These are phyloP conservation scores for Botrytis byssoidea DNA, from an alignment of 2,329 filamentous ascomycete genomes.

Conservation along the genomic window DNA sequence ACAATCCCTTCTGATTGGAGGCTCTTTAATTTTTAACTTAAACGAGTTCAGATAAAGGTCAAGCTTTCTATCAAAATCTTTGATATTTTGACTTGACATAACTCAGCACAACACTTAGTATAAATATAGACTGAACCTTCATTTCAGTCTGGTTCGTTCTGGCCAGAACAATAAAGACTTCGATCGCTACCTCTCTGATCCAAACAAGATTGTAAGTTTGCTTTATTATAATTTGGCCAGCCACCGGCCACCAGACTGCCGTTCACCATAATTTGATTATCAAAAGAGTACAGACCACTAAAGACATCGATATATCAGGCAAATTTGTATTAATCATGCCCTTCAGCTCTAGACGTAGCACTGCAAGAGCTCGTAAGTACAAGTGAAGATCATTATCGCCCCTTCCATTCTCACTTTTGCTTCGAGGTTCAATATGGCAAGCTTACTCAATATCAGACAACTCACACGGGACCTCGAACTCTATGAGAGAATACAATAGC, in stretches of 20 bases:
- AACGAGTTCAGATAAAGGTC: neutral
- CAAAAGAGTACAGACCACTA: neutral
- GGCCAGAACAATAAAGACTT: neutral
- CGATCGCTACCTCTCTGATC: neutral
- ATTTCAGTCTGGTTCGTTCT: neutral
- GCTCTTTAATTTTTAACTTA: neutral
- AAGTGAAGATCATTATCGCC: slow-evolving; percentile 5
- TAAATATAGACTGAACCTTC: neutral
- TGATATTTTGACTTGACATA: neutral
- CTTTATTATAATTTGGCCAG: neutral
- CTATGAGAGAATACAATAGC: slow-evolving; percentile 12
- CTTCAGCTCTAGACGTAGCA: slow-evolving; percentile 3
- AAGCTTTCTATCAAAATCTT: neutral
- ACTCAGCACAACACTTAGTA: no score
- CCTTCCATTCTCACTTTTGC: slow-evolving; percentile 17
- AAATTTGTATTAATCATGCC: neutral
- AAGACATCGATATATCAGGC: neutral
- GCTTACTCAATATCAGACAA: slow-evolving; percentile 20
- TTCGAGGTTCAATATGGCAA: slow-evolving; percentile 1
- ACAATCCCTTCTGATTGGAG: neutral
- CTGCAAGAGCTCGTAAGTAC: slow-evolving; percentile 14
- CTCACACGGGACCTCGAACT: neutral
- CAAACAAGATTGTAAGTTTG: neutral
- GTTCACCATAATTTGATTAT: neutral
- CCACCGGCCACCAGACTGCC: neutral